Evolutionary conservation across 108 stramenopile genomes (phyloP).

Genomic region (Seminavis robusta): DNA sequence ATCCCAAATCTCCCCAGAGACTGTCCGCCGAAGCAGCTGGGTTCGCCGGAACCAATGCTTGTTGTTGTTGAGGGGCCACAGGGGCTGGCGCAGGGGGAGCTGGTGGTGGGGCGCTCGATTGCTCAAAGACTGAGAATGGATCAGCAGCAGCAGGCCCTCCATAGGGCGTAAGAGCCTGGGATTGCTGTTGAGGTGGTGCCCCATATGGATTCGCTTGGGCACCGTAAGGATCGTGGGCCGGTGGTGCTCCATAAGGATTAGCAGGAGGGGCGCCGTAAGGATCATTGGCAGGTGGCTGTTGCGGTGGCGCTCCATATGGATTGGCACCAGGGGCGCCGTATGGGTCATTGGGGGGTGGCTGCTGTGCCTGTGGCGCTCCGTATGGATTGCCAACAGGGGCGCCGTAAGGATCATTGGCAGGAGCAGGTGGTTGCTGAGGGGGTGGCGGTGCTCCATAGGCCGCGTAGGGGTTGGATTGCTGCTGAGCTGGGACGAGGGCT

Average conservation of each 20-base stretch:
- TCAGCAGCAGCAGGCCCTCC: slow-evolving; percentile 31
- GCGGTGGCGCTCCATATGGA: slow-evolving; percentile 26
- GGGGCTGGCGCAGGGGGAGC: slow-evolving; percentile 22
- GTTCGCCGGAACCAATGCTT: slow-evolving; percentile 10
- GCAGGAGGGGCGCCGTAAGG: not conserved
- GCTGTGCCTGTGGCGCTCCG: slow-evolving; percentile 3
- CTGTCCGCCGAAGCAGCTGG: slow-evolving; percentile 32
- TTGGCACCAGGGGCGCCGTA: slow-evolving; percentile 5
- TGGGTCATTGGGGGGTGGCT: not conserved
- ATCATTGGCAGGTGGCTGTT: slow-evolving; percentile 19
- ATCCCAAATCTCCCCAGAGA: slow-evolving; percentile 70
- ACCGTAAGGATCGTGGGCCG: slow-evolving; percentile 12
- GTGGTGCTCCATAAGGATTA: slow-evolving; percentile 6
- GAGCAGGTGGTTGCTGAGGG: slow-evolving; percentile 24
- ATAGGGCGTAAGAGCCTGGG: not conserved
- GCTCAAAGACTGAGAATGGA: slow-evolving; percentile 56
- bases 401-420: slow-evolving; percentile 1
- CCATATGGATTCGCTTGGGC: not conserved
- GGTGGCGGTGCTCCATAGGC: slow-evolving; percentile 12
- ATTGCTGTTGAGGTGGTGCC: slow-evolving; percentile 1
- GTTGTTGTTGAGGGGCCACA: slow-evolving; percentile 13
- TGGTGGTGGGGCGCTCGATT: slow-evolving; percentile 40
- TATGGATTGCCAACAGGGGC: not conserved
- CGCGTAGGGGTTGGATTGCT: slow-evolving; percentile 50
- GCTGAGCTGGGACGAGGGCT: slow-evolving; percentile 57